phyloP scores from a whole-genome alignment of 495 filamentous ascomycete genomes.

The Recurvomyces mirabilis region DNA sequence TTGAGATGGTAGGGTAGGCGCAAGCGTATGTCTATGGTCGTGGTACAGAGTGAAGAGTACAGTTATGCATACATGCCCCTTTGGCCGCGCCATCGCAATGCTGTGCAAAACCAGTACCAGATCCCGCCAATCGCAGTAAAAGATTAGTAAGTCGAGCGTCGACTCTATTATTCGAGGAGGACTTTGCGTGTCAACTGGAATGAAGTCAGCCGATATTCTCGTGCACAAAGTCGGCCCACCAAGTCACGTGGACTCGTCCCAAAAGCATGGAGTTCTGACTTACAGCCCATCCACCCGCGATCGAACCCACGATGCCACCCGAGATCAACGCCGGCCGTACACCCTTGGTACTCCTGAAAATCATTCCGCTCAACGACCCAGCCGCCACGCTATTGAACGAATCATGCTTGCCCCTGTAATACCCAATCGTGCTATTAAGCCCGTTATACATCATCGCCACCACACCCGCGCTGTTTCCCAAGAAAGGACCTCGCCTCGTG shows the following conservation, averaged over 20 bases:
- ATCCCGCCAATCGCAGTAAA: neutral
- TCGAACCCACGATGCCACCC: constrained; percentile 69
- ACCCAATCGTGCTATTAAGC: constrained; percentile 82
- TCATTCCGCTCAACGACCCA: constrained; percentile 74
- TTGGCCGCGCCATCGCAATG: neutral
- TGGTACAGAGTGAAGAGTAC: neutral
- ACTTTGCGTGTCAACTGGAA: constrained; percentile 11
- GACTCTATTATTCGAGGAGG: constrained; percentile 2
- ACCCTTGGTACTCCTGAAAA: constrained; percentile 93
- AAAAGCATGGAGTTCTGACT: constrained; percentile 14
- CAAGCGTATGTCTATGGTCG: neutral
- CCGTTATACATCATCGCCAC: constrained; percentile 74
- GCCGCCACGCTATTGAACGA: constrained; percentile 75
- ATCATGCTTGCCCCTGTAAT: constrained; percentile 81
- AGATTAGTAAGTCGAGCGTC: neutral
- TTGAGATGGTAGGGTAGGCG: neutral
- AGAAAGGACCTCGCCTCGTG: constrained; percentile 85
- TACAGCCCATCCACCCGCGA: constrained; percentile 82
- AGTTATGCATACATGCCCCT: neutral
- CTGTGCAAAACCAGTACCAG: neutral
- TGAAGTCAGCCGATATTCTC: neutral
- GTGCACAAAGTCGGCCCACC: too few relatives aligned
- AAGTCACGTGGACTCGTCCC: too few relatives aligned
- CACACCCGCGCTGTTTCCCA: constrained; percentile 90
- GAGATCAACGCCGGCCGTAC: constrained; percentile 86